Base-by-base conservation (phyloP, 1,284 basidiomycete species). In the Phenoliferia sp. region DNA sequence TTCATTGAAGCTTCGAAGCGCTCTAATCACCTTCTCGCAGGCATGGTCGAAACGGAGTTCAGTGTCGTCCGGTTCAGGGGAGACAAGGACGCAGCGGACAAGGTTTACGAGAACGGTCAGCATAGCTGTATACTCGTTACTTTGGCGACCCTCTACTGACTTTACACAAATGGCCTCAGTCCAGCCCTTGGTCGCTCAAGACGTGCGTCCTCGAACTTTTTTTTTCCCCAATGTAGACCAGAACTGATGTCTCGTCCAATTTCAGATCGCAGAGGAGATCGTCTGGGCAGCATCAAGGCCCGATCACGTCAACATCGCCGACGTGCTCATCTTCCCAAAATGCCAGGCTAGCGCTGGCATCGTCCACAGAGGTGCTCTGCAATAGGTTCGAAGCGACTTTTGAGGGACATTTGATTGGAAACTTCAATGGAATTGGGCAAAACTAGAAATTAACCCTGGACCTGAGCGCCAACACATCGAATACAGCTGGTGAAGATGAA, bases 31-130 rank as follows among this genome's bases (percentile, higher is more conserved):
- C 16, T 58, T 44, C 54, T 52, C 7, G 31, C 39, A 70, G 76
- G 76, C 19, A 76, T 78, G 75, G 77, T 78, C 26, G 77, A 78
- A 65, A 79, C 77, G 69, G 90, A 92, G 76, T 98, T 98, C 82
- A 94, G 91, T 1, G 77, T 96, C 66, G 84, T 92, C 34, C 87
- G 94, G 12, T 97, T 86, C 84, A 84, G 89, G 59, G 94, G 94
- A 0, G 90, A 97, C 79, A 85, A 86, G 73, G 72, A 80, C 9
- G 86, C 87, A 0, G 94, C 94, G 3, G 87, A 89, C 76, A 89
- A 88, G 73, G 92, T 95, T n/a, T 97, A 97, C 79, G 83, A 90
- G 59, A 93, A 93, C 44, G 77, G 94, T 52, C 82, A 89, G 70
- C 5, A 7, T 5, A 19, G 6, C 19, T 52, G 22, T 19, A 5